A percentile compares a stretch with the other conserved stretches of the same genome.
These are phyloP conservation scores for Microdochium bolleyi DNA, from an alignment of 2,329 filamentous ascomycete species.

Conservation along the genomic window DNA sequence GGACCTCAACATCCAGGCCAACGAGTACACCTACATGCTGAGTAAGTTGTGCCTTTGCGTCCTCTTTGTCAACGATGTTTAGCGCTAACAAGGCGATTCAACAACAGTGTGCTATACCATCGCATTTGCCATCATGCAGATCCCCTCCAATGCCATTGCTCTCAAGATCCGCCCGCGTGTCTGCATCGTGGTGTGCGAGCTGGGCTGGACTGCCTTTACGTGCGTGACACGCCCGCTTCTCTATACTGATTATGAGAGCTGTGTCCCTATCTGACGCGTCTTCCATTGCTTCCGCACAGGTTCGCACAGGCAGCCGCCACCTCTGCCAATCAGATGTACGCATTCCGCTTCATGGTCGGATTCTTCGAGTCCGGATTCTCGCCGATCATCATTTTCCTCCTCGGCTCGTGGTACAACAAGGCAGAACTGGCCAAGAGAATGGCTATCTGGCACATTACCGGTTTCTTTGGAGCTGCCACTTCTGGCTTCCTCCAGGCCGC, in stretches of 20 bases:
- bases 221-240: slow-evolving; percentile 9
- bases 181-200: slow-evolving; percentile 20
- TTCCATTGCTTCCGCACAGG: slow-evolving; percentile 11
- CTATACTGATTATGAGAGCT: neutral
- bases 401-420: slow-evolving; percentile 21
- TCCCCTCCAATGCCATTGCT: slow-evolving; percentile 20
- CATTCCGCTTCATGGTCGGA: slow-evolving; percentile 22
- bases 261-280: neutral
- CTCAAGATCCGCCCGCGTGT: slow-evolving; percentile 19
- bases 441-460: slow-evolving; percentile 17
- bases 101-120: slow-evolving; percentile 4
- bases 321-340: slow-evolving; percentile 16
- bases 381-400: slow-evolving; percentile 18
- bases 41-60: neutral
- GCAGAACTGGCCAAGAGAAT: slow-evolving; percentile 18
- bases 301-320: slow-evolving; percentile 17
- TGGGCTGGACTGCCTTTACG: slow-evolving; percentile 5
- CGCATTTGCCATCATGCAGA: slow-evolving; percentile 16
- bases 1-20: slow-evolving; percentile 4
- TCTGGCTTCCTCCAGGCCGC: slow-evolving; percentile 21
- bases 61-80: neutral
- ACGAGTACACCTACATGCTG: slow-evolving; percentile 5
- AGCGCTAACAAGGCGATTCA: neutral
- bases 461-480: slow-evolving; percentile 15
- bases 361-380: slow-evolving; percentile 21